Conservation (phyloP, 768 basidiomycete species). For the Serendipita sp. region DNA sequence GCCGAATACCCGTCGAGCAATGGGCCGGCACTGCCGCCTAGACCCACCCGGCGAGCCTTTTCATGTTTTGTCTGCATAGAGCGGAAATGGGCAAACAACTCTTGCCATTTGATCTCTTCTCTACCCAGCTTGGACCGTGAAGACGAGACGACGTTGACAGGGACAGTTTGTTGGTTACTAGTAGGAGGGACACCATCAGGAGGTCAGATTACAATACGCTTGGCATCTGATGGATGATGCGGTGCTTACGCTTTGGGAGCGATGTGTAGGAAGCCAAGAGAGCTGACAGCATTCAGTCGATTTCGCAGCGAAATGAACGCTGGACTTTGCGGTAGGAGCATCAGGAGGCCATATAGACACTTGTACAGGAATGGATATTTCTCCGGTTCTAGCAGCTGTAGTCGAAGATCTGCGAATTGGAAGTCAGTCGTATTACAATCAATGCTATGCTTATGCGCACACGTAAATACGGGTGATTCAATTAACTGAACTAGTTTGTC, state of each 20-base stretch:
- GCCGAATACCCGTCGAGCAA: conserved; percentile 34
- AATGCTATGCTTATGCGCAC: conserved; percentile 30
- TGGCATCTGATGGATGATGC: conserved; percentile 14
- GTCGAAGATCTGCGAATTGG: conserved; percentile 47
- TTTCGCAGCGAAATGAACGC: conserved; percentile 92
- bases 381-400: conserved; percentile 94
- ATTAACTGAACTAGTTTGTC: conserved; percentile 97
- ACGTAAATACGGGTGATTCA: conserved; percentile 96
- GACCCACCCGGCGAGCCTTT: conserved; percentile 66
- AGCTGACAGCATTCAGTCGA: conserved; percentile 86
- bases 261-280: conserved; percentile 84
- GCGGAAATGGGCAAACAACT: conserved; percentile 84
- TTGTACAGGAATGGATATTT: conserved; percentile 94
- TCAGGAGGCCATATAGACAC: conserved; percentile 89
- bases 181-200: background rate
- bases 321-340: conserved; percentile 92
- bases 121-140: conserved; percentile 59
- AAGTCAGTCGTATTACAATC: background rate
- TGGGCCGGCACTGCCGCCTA: conserved; percentile 45
- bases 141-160: conserved; percentile 21
- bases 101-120: conserved; percentile 96
- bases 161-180: conserved; percentile 11
- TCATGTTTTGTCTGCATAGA: conserved; percentile 81
- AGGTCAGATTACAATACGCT: background rate
- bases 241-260: conserved; percentile 62